Base-by-base conservation (phyloP, 768 basidiomycete species). In the Pleurotus eryngii region DNA sequence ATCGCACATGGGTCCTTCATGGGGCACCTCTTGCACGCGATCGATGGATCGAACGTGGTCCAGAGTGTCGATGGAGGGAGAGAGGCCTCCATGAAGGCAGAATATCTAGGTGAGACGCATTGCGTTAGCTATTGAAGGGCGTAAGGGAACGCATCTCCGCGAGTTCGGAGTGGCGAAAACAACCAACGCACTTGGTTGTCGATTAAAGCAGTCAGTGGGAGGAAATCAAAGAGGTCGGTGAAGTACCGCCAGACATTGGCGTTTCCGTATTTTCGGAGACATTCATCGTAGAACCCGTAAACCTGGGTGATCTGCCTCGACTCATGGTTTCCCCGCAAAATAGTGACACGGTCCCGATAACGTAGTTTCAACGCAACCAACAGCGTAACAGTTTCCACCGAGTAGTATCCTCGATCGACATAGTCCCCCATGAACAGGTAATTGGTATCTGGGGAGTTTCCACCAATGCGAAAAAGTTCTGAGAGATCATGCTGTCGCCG, bases 401-500 rank as follows among this genome's bases (percentile, higher is more conserved):
- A 97, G 76, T 98, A 98, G 80, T 98, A 99, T 17, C 96, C 96
- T 68, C 95, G 87, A 78, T 98, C 97, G 65, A 98, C 97, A 70
- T 98, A 99, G 80, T 99, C 97, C 26, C 97, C 97, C 97, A 99
- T 99, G 80, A 98, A 99, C 66, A 99, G 89, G 74, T 99, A 99
- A 76, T 98, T 99, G 63, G 97, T 99, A 74, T 97, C 95, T 45
- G 97, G 97, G 12, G 93, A 96, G 76, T 97, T 96, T 49, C 97
- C 97, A 54, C 97, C 97, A 69, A 98, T 98, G 56, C 95, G 88
- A 76, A 99, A 98, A 42, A 98, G 88, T 72, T 99, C 97, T 57
- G 95, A 96, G 56, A 99, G 90, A 79, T 99, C 97, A 76, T 99
- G 97, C 96, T 99, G 78, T 65, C 64, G 54, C 3, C 26, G 38